Evolutionary conservation across 768 basidiomycete genomes (phyloP), one percentile per base, ranked within the genome.

Genomic region (Kwoniella sp.): DNA sequence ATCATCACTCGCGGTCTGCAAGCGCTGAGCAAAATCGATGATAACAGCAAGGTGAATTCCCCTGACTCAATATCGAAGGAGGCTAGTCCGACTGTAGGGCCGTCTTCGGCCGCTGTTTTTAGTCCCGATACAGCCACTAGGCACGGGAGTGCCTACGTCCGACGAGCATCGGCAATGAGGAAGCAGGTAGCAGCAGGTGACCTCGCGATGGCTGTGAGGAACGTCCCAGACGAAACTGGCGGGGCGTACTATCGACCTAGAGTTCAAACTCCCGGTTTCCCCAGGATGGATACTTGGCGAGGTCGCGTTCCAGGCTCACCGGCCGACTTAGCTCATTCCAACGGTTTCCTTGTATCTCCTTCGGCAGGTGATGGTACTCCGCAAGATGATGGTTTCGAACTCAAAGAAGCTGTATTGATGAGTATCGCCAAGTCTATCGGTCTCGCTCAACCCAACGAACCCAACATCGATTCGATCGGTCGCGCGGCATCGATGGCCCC

Each of bases 391-490:
- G 64, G 53, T 22, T 94, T 97, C 69, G 92, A 98, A 77, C 85
- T 98, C n/a, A 86, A 91, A 36, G 91, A 93, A 69, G 93, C 91
- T 69, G 94, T 99, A 30, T 93, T 98, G 92, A 89, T 90, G 0
- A 95, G 92, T 78, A 94, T 99, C 64, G 93, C 95, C 0, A 94
- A 95, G 78, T 95, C 92, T 1, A 98, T 99, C 62, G 96, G 96
- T 2, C 84, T 99, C 13, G 82, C 91, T 24, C 94, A 96, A 68
- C 90, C 93, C 2, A 88, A 92, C 3, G 64, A 68, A 19, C 46
- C 25, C 21, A 57, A 51, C 21, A 27, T 64, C 33, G 72, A 74
- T 51, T 63, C 61, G 5, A 59, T 60, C 17, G 69, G 53, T 47
- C 55, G 64, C 15, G 68, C 64, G 1, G 68, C 64, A 1, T 73